These are phyloP conservation scores for Russula olivacea DNA, from an alignment of 768 basidiomycete genomes.

Conservation along the genomic window DNA sequence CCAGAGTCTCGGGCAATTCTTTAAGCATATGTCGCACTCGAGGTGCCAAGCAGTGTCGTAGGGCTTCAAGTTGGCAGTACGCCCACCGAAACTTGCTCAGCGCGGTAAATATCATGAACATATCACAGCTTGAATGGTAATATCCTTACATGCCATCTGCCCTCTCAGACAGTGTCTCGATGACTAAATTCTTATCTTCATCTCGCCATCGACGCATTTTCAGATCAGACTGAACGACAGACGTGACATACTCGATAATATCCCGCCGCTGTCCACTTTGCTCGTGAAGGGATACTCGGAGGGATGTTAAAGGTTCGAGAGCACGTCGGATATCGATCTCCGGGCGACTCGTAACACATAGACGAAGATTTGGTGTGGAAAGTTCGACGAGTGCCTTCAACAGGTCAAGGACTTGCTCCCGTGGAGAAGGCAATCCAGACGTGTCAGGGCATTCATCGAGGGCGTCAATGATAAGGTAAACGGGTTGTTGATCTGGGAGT, in stretches of 20 bases:
- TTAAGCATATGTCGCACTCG: neutral
- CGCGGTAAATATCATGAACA: neutral
- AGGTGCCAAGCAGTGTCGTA: neutral
- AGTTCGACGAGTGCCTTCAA: neutral
- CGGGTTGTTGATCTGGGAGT: neutral
- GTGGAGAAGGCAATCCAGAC: neutral
- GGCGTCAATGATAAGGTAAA: neutral
- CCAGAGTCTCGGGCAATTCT: neutral
- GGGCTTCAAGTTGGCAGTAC: neutral
- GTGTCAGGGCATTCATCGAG: neutral
- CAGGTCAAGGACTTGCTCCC: neutral
- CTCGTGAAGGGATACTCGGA: neutral
- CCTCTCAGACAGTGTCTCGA: neutral
- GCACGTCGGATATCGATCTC: neutral
- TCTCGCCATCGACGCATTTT: neutral
- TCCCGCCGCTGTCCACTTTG: neutral
- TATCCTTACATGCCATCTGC: neutral
- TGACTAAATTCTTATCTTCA: neutral
- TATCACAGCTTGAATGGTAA: too few species aligned
- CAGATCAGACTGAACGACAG: neutral
- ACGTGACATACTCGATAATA: neutral
- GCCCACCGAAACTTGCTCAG: neutral
- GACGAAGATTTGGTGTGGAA: neutral
- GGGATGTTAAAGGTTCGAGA: neutral
- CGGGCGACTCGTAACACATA: neutral